A percentile compares a stretch with the other conserved stretches of the same genome.
phyloP scores from a whole-genome alignment of 73 alveolate species.

The Uronychia setigera region DNA sequence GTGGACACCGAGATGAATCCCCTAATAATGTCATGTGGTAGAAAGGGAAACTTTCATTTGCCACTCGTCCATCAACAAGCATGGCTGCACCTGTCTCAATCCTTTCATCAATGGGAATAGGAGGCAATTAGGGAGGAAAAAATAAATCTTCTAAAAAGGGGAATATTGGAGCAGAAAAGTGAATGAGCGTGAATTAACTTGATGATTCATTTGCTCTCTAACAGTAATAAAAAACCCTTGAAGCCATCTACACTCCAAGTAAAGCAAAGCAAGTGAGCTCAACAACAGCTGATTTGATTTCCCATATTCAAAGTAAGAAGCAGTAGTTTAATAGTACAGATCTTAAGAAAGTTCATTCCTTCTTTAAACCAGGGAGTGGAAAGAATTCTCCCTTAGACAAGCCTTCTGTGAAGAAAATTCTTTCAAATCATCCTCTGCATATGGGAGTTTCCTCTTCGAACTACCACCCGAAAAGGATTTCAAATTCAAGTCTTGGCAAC shows the following conservation, averaged over 20 bases:
- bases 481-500: neutral
- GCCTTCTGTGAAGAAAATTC: neutral
- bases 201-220: neutral
- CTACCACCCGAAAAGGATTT: neutral
- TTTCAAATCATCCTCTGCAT: neutral
- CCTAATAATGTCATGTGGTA: neutral
- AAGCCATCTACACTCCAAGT: neutral
- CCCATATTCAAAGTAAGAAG: neutral
- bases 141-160: neutral
- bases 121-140: no score
- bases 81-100: neutral
- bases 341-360: neutral
- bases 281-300: neutral
- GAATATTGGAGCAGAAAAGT: neutral
- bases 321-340: neutral
- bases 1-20: neutral
- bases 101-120: neutral
- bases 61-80: neutral
- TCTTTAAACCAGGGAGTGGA: neutral
- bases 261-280: neutral
- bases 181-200: neutral
- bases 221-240: neutral
- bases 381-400: neutral
- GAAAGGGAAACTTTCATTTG: neutral
- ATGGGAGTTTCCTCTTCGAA: neutral